Percentiles rank a stretch among this genome's conserved stretches.
Evolutionary conservation across 1,284 basidiomycete genomes (phyloP).

Genomic region (Cutaneotrichosporon arboriforme): DNA sequence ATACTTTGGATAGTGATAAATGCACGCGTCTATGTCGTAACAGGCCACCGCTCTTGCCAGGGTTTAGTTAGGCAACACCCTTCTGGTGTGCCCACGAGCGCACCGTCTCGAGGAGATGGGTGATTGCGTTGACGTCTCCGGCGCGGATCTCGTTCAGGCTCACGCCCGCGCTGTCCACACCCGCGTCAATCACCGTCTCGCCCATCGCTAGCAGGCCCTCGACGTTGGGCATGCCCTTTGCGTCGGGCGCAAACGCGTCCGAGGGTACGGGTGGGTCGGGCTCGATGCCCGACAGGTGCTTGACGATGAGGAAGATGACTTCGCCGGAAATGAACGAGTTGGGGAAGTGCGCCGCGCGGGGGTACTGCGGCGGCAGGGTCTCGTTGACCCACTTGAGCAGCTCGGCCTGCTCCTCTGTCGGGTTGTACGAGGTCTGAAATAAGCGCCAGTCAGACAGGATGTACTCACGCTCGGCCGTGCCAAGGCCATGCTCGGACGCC

Average conservation of each 20-base stretch:
- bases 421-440: constrained; percentile 27
- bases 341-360: constrained; percentile 57
- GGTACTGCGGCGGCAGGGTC: constrained; percentile 60
- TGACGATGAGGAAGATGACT: constrained; percentile 48
- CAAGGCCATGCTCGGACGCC: constrained; percentile 4
- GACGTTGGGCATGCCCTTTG: constrained; percentile 54
- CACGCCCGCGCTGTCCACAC: constrained; percentile 76
- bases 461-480: constrained; percentile 1
- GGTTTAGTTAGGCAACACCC: constrained; percentile 1
- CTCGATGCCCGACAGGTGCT: constrained; percentile 40
- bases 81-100: constrained; percentile 21
- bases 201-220: constrained; percentile 82
- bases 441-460: not conserved
- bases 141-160: constrained; percentile 84
- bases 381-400: constrained; percentile 82
- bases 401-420: constrained; percentile 45
- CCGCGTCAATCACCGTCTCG: constrained; percentile 81
- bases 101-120: constrained; percentile 68
- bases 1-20: no score
- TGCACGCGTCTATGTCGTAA: no score
- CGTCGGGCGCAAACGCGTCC: constrained; percentile 35
- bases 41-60: no score
- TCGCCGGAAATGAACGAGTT: constrained; percentile 49
- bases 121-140: constrained; percentile 69
- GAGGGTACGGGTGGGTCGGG: constrained; percentile 37